These are phyloP conservation scores for Podochytrium sp. DNA, from an alignment of 192 early-diverging fungal genomes.

Conservation along the genomic window DNA sequence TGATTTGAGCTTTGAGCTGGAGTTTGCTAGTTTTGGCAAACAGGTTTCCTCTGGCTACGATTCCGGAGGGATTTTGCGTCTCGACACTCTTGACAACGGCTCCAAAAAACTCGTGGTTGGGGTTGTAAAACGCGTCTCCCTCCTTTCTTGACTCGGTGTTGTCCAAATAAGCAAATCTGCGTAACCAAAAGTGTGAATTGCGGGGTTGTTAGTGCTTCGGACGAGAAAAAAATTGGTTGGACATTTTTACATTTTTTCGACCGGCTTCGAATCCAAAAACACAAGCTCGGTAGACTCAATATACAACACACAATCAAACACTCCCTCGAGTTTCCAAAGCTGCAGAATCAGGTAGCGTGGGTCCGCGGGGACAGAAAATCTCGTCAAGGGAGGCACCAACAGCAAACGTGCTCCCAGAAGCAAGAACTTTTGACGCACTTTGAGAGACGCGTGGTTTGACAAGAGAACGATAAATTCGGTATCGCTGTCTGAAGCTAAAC, in stretches of 20 bases:
- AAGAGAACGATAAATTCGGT: background rate
- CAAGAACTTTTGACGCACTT: background rate
- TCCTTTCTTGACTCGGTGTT: background rate
- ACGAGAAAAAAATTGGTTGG: no score
- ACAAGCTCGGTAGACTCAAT: background rate
- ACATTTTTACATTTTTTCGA: no score
- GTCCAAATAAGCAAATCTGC: background rate
- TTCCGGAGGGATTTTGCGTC: background rate
- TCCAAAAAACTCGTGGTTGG: background rate
- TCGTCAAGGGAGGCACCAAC: background rate
- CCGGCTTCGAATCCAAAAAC: background rate
- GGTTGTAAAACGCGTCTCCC: background rate
- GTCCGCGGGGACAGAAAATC: background rate
- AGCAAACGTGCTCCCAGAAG: background rate
- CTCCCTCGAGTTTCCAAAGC: background rate
- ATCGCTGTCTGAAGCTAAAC: background rate
- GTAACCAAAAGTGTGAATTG: background rate
- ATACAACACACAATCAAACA: background rate
- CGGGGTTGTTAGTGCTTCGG: no score
- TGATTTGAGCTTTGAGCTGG: background rate
- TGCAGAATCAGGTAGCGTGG: background rate
- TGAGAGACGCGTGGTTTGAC: background rate
- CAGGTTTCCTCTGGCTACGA: background rate
- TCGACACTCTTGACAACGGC: background rate
- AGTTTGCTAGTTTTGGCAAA: background rate